Conservation (phyloP, 139 green algal genomes). For the Chlorella sorokiniana region DNA sequence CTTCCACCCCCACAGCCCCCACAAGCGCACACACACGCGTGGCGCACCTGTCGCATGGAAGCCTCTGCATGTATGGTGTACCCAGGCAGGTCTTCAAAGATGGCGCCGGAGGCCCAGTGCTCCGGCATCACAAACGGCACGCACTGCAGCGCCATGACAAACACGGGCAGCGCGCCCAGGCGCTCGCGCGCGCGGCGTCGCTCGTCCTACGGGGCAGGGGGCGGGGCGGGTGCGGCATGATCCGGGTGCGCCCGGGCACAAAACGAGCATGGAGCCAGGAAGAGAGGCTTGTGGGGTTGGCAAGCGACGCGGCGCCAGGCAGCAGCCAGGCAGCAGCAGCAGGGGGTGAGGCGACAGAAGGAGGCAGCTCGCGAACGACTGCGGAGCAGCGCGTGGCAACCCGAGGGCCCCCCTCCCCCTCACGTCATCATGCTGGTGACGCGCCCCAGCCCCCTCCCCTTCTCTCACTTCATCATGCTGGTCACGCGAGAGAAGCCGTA, state of each 20-base stretch:
- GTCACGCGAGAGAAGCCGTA: slow-evolving; percentile 45
- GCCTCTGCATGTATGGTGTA: slow-evolving; percentile 58
- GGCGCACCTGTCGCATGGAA: slow-evolving; percentile 16
- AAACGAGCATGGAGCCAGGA: no score
- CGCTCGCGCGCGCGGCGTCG: slow-evolving; percentile 34
- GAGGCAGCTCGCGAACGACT: no score
- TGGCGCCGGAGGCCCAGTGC: slow-evolving; percentile 52
- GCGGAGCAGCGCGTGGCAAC: no score
- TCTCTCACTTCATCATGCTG: slow-evolving; percentile 32
- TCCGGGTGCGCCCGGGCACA: no score
- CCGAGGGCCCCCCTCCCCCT: no score
- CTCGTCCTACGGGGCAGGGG: slow-evolving; percentile 18
- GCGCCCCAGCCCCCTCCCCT: no score
- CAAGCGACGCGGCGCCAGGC: no score
- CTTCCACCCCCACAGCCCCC: background rate
- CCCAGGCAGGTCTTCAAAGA: slow-evolving; percentile 60
- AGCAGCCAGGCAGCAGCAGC: no score
- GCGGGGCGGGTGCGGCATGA: no score
- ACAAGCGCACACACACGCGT: background rate
- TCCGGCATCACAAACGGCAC: slow-evolving; percentile 66
- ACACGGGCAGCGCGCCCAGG: slow-evolving; percentile 55
- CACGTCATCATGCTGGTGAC: no score
- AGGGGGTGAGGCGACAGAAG: no score
- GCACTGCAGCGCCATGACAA: slow-evolving; percentile 59
- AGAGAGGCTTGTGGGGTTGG: no score